phyloP scores from a whole-genome alignment of 1,139 yeast species.

The Debaryomyces udenii region DNA sequence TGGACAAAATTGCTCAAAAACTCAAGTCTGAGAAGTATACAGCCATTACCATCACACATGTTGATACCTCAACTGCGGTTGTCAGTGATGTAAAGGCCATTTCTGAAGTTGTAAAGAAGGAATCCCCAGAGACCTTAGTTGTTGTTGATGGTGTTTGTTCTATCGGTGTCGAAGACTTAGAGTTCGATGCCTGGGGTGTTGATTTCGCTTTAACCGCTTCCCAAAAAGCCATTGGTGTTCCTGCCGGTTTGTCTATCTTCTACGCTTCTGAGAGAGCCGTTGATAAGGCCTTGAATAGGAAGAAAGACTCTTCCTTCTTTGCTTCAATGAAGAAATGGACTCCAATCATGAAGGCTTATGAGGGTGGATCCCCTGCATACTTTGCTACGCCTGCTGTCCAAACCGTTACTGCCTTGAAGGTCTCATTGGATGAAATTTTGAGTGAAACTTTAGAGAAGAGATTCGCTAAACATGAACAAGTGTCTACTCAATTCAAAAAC shows the following conservation, averaged over 20 bases:
- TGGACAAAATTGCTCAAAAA: constrained; percentile 57
- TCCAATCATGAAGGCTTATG: constrained; percentile 88
- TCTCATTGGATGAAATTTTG: constrained; percentile 74
- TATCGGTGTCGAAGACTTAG: constrained; percentile 82
- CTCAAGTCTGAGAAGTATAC: constrained; percentile 57
- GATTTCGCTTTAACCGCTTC: constrained; percentile 91
- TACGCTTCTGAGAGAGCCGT: constrained; percentile 79
- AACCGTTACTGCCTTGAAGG: constrained; percentile 78
- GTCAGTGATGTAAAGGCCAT: constrained; percentile 71
- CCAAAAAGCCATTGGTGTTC: constrained; percentile 94
- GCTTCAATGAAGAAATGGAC: constrained; percentile 85
- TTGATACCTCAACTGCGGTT: constrained; percentile 95
- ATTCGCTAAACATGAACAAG: constrained; percentile 62
- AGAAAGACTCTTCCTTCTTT: constrained; percentile 64
- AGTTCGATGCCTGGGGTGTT: constrained; percentile 87
- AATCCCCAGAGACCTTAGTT: constrained; percentile 79
- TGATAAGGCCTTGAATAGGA: constrained; percentile 56
- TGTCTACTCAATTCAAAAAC: constrained; percentile 67
- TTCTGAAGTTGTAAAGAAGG: constrained; percentile 59
- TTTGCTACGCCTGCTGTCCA: constrained; percentile 96
- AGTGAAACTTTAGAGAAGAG: constrained; percentile 60
- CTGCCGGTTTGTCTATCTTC: constrained; percentile 85
- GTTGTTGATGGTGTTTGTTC: constrained; percentile 96
- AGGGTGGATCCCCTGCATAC: constrained; percentile 78
- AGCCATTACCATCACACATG: constrained; percentile 87